Conservation (phyloP, 179 eudicot species). For the Drosera spatulata region DNA sequence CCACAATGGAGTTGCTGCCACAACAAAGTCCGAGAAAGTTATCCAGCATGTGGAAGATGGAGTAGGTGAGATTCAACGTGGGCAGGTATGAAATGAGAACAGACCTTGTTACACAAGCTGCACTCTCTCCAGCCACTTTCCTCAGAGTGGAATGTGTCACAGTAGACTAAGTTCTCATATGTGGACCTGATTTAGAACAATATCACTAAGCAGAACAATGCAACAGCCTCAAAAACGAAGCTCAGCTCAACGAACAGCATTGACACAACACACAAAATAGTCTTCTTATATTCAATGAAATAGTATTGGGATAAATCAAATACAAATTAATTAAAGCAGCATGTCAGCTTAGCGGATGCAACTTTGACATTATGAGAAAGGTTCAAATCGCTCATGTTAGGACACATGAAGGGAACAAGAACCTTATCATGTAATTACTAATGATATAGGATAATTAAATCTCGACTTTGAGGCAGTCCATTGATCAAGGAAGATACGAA, state of each 20-base stretch:
- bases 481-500: background rate
- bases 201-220: background rate
- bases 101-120: constrained; percentile 45
- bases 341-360: background rate
- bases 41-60: background rate
- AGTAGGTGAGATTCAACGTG: background rate
- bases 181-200: constrained; percentile 22
- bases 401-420: background rate
- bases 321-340: background rate
- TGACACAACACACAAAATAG: background rate
- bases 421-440: background rate
- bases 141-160: constrained; percentile 32
- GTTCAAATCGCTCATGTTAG: background rate
- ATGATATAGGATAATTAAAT: background rate
- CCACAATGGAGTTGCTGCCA: constrained; percentile 43
- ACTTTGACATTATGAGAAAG: background rate
- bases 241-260: background rate
- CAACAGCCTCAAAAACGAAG: background rate
- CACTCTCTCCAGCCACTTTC: constrained; percentile 49
- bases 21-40: constrained; percentile 3
- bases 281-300: background rate
- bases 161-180: constrained; percentile 24
- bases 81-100: background rate
- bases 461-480: background rate
- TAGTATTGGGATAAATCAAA: background rate